A percentile compares a stretch with the other conserved stretches of the same genome.
Evolutionary conservation across 495 filamentous ascomycete genomes (phyloP).

Genomic region (Tricharina praecox): DNA sequence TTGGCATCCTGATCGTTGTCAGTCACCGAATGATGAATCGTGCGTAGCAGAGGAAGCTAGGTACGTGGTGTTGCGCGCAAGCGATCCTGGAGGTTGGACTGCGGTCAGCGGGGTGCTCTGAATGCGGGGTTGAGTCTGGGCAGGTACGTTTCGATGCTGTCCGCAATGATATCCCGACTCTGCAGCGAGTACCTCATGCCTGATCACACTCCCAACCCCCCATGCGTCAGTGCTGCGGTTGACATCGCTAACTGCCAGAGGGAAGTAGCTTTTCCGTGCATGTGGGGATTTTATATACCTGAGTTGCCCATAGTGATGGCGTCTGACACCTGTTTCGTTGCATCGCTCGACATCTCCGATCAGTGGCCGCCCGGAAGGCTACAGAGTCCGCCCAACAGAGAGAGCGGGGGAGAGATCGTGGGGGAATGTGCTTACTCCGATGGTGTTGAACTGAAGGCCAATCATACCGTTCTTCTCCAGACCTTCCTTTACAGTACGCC

Average conservation of each 20-base stretch:
- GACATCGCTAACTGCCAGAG: neutral
- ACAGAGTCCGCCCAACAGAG: slow-evolving; percentile 4
- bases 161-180: slow-evolving; percentile 84
- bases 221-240: too few species aligned
- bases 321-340: slow-evolving; percentile 35
- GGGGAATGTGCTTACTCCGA: slow-evolving; percentile 56
- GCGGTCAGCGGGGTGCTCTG: neutral
- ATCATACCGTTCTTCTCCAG: slow-evolving; percentile 73
- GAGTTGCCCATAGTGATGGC: slow-evolving; percentile 94
- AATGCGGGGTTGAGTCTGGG: slow-evolving; percentile 60
- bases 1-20: slow-evolving; percentile 55
- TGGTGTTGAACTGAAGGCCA: slow-evolving; percentile 84
- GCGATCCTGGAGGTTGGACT: slow-evolving; percentile 10
- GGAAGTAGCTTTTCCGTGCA: neutral
- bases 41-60: slow-evolving; percentile 7
- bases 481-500: slow-evolving; percentile 72
- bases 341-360: neutral
- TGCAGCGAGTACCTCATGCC: slow-evolving; percentile 97
- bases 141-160: slow-evolving; percentile 83
- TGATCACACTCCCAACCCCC: slow-evolving; percentile 26
- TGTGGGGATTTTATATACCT: slow-evolving; percentile 35
- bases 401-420: slow-evolving; percentile 21
- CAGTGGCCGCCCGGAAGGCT: neutral
- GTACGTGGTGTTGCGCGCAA: slow-evolving; percentile 30
- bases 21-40: slow-evolving; percentile 17